Evolutionary conservation across 1,284 basidiomycete species (phyloP), one percentile per base, ranked within the genome.

Genomic region (Ustilago crameri): DNA sequence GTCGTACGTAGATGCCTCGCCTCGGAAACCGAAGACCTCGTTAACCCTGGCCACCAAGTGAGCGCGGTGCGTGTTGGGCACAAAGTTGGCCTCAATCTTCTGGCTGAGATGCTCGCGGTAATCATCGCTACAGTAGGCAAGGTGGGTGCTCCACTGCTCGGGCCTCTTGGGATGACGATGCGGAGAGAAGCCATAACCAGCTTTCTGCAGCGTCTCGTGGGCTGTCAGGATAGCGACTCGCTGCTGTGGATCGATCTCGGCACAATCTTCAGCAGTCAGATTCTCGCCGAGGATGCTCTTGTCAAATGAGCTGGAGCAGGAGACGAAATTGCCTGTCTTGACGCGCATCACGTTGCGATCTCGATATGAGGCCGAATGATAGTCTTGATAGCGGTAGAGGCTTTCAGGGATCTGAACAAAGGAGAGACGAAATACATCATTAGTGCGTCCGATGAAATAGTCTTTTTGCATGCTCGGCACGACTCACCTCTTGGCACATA

Each of bases 261-360:
- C 47, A 52, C 59, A 67, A 20, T 64, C 61, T 10, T 62, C 52
- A 22, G 26, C n/a, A 15, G 59, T 52, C 1, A 44, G 34, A 4
- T 23, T 34, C 15, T 53, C 38, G 3, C 53, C 56, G 14, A 73
- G 41, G 10, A 73, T 43, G 43, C 46, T 54, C 30, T 41, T 51
- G 32, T 76, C 74, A n/a, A 71, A 72, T 14, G 61, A 23, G 42
- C 57, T 46, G 0, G 73, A 56, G n/a, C 26, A 24, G 14, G 50
- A 48, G n/a, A 75, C 26, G 34, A 60, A 65, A 45, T 75, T 75
- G 20, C 54, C 59, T 3, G 60, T 64, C 18, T 52, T 61, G 37
- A 72, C 74, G 12, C 74, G 69, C 65, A 75, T 68, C 15, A 68
- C 62, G 53, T 75, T 75, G 43, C 67, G 68, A 17, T 75, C 74